Evolutionary conservation across 2,329 filamentous ascomycete species (phyloP), one percentile per base, ranked within the genome.

Genomic region (Aspergillus sp.): DNA sequence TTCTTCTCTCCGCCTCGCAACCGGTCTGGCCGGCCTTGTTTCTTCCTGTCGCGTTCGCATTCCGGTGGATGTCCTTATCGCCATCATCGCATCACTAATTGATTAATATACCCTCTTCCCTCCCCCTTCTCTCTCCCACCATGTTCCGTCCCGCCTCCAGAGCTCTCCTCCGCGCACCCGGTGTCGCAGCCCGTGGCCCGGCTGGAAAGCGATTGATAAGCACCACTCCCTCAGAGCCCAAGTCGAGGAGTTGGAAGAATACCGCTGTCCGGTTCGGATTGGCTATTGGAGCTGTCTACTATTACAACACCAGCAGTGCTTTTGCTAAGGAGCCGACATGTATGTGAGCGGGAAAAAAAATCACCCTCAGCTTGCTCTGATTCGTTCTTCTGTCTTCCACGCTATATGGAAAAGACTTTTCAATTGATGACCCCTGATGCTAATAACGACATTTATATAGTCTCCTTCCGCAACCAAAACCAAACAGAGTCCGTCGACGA

Each of bases 241-340:
- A 82, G 71, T 81, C 81, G 58, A 75, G 88, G 65, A 86, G 83
- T 64, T 95, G 88, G 87, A 95, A 90, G 77, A 85, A 82, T 65
- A 76, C 82, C 40, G 77, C 76, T 4, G 65, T 80, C 58, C 79
- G 91, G 72, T 85, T 89, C 80, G 88, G 82, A 52, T 63, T 93
- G 44, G 90, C 88, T 0, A 76, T 74, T 46, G 88, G 78, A 13
- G 82, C 85, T 37, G 72, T 97, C 39, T 98, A 97, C 72, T 96
- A 88, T 69, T 98, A 97, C 69, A 95, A 90, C 73, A 96, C 90
- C 6, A 91, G 85, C 60, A 79, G 83, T 42, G 75, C 89, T 19
- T 97, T 97, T 67, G 87, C 90, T 11, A 88, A 96, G 58, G 85
- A 94, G 67, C 79, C 83, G 31, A 69, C 78, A 56, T 78, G 90